Evolutionary conservation across 306 rosid species (phyloP).

Genomic region (Luffa acutangula): DNA sequence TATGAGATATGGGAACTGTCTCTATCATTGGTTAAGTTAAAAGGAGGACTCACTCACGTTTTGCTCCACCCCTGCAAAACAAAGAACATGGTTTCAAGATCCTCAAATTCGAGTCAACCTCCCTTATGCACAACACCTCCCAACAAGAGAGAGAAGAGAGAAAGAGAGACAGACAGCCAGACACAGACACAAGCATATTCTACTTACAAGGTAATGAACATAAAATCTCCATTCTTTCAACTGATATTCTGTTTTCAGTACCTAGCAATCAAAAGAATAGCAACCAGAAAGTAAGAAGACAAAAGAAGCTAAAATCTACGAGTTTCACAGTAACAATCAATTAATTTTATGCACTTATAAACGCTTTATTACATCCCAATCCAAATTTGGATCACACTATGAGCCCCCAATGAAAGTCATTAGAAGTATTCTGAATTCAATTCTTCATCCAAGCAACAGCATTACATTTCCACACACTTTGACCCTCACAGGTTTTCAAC

Average conservation of each 20-base stretch:
- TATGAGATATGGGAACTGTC: neutral
- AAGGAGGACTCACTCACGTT: constrained; percentile 30
- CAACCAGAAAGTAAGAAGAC: neutral
- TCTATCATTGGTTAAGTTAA: neutral
- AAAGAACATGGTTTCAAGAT: neutral
- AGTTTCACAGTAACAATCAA: neutral
- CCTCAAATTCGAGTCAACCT: neutral
- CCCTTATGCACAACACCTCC: neutral
- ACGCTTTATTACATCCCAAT: neutral
- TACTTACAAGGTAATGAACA: constrained; percentile 68
- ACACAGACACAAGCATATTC: neutral
- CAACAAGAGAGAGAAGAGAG: neutral
- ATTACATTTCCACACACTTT: neutral
- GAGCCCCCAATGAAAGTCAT: neutral
- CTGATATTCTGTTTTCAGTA: constrained; percentile 23
- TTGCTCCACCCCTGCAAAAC: constrained; percentile 84
- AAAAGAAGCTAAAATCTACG: neutral
- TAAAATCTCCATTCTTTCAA: constrained; percentile 30
- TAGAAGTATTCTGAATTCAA: neutral
- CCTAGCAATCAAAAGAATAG: constrained; percentile 32
- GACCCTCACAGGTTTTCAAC: neutral
- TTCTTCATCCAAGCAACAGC: neutral
- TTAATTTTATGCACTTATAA: neutral
- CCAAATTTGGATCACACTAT: neutral
- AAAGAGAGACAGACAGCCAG: neutral